Conservation (phyloP, 495 filamentous ascomycete species). For the Penicillium canariense region DNA sequence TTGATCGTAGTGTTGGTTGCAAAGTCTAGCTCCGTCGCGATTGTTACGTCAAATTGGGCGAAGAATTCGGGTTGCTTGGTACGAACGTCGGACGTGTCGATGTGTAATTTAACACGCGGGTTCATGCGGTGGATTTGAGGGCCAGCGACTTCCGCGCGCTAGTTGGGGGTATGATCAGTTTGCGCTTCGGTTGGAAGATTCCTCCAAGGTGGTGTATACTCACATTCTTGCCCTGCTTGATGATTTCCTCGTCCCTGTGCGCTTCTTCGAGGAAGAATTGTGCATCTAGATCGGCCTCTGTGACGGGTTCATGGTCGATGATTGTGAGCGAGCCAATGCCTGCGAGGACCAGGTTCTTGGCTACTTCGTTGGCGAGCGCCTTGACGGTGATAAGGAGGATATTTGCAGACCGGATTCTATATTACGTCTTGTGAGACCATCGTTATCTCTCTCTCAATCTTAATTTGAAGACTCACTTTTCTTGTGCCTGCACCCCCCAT, state of each 20-base stretch:
- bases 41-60: slow-evolving; percentile 75
- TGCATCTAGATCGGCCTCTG: slow-evolving; percentile 76
- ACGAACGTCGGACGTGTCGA: slow-evolving; percentile 63
- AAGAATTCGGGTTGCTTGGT: slow-evolving; percentile 69
- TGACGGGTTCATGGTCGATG: slow-evolving; percentile 74
- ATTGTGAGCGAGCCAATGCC: slow-evolving; percentile 91
- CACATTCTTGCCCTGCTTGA: slow-evolving; percentile 70
- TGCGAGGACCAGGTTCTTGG: slow-evolving; percentile 95
- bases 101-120: slow-evolving; percentile 76
- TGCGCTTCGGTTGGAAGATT: not conserved
- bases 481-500: slow-evolving; percentile 94
- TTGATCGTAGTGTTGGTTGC: slow-evolving; percentile 73
- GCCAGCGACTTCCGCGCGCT: slow-evolving; percentile 82
- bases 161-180: not conserved
- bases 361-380: slow-evolving; percentile 90
- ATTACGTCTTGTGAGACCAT: not conserved
- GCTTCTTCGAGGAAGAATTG: slow-evolving; percentile 82
- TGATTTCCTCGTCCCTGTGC: slow-evolving; percentile 31
- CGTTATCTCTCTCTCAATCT: not conserved
- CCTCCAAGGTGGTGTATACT: slow-evolving; percentile 1
- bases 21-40: slow-evolving; percentile 86
- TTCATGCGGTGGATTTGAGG: slow-evolving; percentile 79
- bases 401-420: slow-evolving; percentile 66
- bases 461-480: slow-evolving; percentile 49
- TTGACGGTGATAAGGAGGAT: slow-evolving; percentile 86